Evolutionary conservation across 805 yeast species (phyloP).

Genomic region (Wickerhamomyces alni): DNA sequence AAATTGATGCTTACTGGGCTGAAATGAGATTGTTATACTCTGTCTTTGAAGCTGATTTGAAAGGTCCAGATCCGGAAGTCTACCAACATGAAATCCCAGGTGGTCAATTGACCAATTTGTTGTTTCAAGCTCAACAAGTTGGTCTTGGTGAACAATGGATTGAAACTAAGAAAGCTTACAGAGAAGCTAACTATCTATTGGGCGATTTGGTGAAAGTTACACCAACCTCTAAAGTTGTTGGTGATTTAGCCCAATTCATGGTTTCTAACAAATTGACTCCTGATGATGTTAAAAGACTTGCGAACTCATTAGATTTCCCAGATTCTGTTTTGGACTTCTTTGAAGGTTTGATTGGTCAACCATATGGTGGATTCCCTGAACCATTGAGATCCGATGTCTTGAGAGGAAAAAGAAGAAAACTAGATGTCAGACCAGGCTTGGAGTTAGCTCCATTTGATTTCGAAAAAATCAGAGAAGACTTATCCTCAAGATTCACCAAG

Average conservation of each 20-base stretch:
- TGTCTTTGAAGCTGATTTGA: slow-evolving; percentile 95
- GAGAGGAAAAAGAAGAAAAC: slow-evolving; percentile 87
- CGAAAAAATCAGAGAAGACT: slow-evolving; percentile 62
- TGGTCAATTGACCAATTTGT: slow-evolving; percentile 95
- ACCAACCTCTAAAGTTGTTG: slow-evolving; percentile 99
- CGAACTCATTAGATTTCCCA: slow-evolving; percentile 93
- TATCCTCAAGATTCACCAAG: slow-evolving; percentile 70
- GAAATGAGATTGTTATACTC: slow-evolving; percentile 96
- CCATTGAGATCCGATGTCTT: slow-evolving; percentile 91
- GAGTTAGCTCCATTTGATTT: slow-evolving; percentile 82
- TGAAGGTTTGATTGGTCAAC: slow-evolving; percentile 99
- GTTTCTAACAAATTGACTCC: slow-evolving; percentile 85
- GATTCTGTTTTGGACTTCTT: slow-evolving; percentile 97
- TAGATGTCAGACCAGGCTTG: slow-evolving; percentile 88
- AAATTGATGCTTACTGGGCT: slow-evolving; percentile 94
- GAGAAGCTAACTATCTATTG: slow-evolving; percentile 80
- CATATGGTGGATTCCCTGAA: slow-evolving; percentile 99
- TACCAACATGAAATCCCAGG: slow-evolving; percentile 99
- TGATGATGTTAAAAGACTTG: slow-evolving; percentile 83
- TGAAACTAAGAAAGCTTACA: slow-evolving; percentile 91
- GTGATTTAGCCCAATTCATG: slow-evolving; percentile 99
- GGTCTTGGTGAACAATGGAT: slow-evolving; percentile 97
- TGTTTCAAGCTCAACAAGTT: slow-evolving; percentile 99
- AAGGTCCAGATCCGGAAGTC: slow-evolving; percentile 99
- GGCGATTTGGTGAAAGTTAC: slow-evolving; percentile 99